phyloP scores from a whole-genome alignment of 176 grass and related monocot genomes.

The Areca catechu region DNA sequence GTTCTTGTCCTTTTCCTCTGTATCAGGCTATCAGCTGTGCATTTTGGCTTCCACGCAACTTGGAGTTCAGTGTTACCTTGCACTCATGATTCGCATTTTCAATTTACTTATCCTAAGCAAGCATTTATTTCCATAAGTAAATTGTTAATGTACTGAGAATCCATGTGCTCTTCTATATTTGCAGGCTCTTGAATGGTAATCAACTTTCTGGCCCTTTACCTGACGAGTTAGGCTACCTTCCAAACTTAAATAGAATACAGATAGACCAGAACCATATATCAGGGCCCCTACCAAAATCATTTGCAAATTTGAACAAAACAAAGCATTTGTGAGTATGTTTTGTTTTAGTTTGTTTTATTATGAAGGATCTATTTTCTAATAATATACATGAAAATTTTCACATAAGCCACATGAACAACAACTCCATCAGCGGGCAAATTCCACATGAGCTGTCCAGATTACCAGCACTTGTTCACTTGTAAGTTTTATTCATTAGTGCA shows the following conservation, averaged over 20 bases:
- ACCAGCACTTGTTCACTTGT: constrained; percentile 76
- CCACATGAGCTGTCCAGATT: constrained; percentile 61
- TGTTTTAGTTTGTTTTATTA: constrained; percentile 14
- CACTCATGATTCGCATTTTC: no score
- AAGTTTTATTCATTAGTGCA: constrained; percentile 13
- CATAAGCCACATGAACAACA: constrained; percentile 97
- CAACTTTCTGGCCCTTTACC: constrained; percentile 66
- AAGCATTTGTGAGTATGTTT: constrained; percentile 73
- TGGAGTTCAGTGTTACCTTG: no score
- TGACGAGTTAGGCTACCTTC: constrained; percentile 72
- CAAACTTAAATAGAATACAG: constrained; percentile 71
- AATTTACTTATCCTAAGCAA: no score
- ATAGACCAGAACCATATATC: constrained; percentile 74
- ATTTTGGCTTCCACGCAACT: no score
- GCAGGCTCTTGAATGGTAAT: constrained; percentile 86
- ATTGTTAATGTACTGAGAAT: no score
- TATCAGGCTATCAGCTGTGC: no score
- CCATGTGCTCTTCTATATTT: constrained; percentile 11
- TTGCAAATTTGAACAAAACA: constrained; percentile 59
- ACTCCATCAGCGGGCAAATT: constrained; percentile 85
- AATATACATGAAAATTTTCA: constrained; percentile 23
- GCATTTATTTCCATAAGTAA: no score
- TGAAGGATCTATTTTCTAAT: constrained; percentile 9
- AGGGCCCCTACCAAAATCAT: constrained; percentile 77
- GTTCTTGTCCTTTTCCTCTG: no score